These are phyloP conservation scores for Cyberlindnera amylophila DNA, from an alignment of 805 yeast genomes.

Conservation along the genomic window DNA sequence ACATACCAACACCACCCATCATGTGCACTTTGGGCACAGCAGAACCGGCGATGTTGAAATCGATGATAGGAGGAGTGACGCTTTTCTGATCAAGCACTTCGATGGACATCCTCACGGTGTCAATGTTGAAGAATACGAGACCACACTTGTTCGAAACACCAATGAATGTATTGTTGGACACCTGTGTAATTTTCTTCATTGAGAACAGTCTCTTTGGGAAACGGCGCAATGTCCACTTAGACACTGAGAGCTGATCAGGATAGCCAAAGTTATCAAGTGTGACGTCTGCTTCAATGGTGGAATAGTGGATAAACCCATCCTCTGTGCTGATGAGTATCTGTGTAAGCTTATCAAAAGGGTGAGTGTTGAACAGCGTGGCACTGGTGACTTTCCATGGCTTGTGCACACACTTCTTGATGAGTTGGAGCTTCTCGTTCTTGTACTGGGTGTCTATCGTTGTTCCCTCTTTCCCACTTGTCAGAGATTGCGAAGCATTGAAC, in stretches of 20 bases:
- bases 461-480: conserved; percentile 3
- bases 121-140: conserved; percentile 6
- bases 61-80: conserved; percentile 21
- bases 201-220: conserved; percentile 3
- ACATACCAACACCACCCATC: conserved; percentile 21
- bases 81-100: background rate
- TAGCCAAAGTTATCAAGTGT: conserved; percentile 9
- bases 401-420: conserved; percentile 7
- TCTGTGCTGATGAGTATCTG: conserved; percentile 7
- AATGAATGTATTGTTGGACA: conserved; percentile 4
- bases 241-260: conserved; percentile 6
- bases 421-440: conserved; percentile 1
- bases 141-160: conserved; percentile 10
- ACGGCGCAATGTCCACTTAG: conserved; percentile 11
- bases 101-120: background rate
- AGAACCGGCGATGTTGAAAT: conserved; percentile 22
- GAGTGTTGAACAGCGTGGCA: conserved; percentile 2
- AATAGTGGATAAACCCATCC: conserved; percentile 8
- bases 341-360: background rate
- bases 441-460: conserved; percentile 1
- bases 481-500: background rate
- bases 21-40: conserved; percentile 22
- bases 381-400: conserved; percentile 8
- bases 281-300: conserved; percentile 5
- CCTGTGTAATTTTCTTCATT: conserved; percentile 7